Base-by-base conservation (phyloP, 305 asterid species). In the Ruellia speciosa region DNA sequence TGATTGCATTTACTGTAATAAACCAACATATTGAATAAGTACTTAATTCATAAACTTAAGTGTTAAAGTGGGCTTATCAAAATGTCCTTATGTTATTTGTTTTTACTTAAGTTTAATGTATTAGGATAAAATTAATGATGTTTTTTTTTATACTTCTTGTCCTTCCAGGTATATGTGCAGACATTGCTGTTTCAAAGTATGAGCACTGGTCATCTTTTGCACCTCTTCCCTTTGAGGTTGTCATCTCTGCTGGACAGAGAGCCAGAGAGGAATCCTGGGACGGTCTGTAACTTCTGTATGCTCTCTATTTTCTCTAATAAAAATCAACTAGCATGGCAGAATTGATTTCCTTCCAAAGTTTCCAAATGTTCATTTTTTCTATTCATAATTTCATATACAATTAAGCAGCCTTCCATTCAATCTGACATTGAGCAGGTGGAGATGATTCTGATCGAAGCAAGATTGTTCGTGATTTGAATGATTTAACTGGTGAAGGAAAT, bases 201-300 rank as follows among this genome's bases (percentile, higher is more conserved):
- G 99, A 93, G 60, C 81, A 86, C 70, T 93, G 99, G 99, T 89
- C 97, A 49, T 86, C 97, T 67, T 82, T 89, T 51, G 97, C 99
- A 18, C 99, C 99, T 65, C 95, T 93, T 55, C 97, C 99, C 68
- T 87, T 84, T 74, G 99, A 93, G 79, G 82, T 93, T 66, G 94
- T 93, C 63, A 76, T 83, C 56, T 93, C 99, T 63, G 96, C 99
- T 57, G 97, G 99, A 18, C 96, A 93, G 78, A 89, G 85, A 79
- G 97, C 97, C 47, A 84, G 68, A 74, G 99, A 93, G 68, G 94
- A 89, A 45, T 77, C 94, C 54, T 75, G 94, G 94, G 63, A 73
- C 71, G 97, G 99, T 93, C 69, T 59, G 58, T 14, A 53, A 37
- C 70, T 77, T 56, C 66, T 71, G 66, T 62, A 24, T 24, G 31